Evolutionary conservation across 345 rosid genomes (phyloP).

Genomic region (Eucalyptus viminalis): DNA sequence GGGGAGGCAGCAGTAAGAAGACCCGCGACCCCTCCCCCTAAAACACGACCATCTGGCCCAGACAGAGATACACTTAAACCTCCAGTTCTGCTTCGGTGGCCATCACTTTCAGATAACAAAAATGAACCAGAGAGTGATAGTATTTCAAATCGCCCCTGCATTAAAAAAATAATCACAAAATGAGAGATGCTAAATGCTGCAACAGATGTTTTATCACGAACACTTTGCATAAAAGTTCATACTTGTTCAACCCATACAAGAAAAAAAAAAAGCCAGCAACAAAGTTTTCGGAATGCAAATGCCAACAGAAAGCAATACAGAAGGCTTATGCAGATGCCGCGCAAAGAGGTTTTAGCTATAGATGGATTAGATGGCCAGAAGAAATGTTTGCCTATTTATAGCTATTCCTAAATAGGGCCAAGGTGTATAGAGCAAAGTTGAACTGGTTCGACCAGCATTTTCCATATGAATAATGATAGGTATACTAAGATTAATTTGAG

Average conservation of each 20-base stretch:
- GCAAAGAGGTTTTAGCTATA: neutral
- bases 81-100: slow-evolving; percentile 64
- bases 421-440: neutral
- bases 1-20: slow-evolving; percentile 76
- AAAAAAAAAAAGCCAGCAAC: neutral
- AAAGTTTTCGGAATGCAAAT: neutral
- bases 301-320: neutral
- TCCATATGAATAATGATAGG: neutral
- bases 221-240: neutral
- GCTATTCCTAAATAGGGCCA: neutral
- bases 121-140: slow-evolving; percentile 84
- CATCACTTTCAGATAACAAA: slow-evolving; percentile 58
- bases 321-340: neutral
- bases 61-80: slow-evolving; percentile 71
- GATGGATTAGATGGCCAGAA: neutral
- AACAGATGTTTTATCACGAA: neutral
- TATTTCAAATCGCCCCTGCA: slow-evolving; percentile 85
- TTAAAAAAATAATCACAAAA: neutral
- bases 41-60: slow-evolving; percentile 80
- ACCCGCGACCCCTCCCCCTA: slow-evolving; percentile 91
- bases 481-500: neutral
- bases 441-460: neutral
- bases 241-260: neutral
- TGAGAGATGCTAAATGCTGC: neutral
- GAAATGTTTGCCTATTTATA: neutral